Percentiles rank a stretch among this genome's conserved stretches.
phyloP scores from a whole-genome alignment of 345 rosid genomes.

The Arabidopsis arenosa region DNA sequence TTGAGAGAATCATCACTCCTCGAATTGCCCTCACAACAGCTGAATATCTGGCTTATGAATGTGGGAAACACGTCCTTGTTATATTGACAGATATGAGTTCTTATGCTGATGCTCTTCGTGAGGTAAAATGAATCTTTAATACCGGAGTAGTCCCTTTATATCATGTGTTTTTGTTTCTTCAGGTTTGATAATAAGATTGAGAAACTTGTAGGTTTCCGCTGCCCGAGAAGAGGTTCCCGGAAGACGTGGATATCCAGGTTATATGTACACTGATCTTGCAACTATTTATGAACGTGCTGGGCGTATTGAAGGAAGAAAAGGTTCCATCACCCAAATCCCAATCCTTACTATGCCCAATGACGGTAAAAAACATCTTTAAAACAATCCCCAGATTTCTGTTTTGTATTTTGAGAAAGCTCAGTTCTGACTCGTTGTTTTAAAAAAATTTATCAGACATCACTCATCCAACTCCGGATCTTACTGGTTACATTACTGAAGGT shows the following conservation, averaged over 20 bases:
- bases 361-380: conserved; percentile 47
- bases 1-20: conserved; percentile 96
- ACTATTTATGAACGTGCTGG: conserved; percentile 96
- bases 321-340: conserved; percentile 93
- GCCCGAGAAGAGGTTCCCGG: conserved; percentile 97
- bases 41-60: conserved; percentile 95
- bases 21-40: conserved; percentile 96
- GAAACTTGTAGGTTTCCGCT: conserved; percentile 76
- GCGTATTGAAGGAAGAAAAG: conserved; percentile 87
- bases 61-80: conserved; percentile 98
- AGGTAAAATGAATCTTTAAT: conserved; percentile 52
- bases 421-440: background rate
- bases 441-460: conserved; percentile 66
- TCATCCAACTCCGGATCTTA: conserved; percentile 96
- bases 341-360: conserved; percentile 97
- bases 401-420: background rate
- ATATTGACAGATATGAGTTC: conserved; percentile 98
- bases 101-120: conserved; percentile 98
- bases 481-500: conserved; percentile 82
- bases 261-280: conserved; percentile 97
- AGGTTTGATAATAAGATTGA: background rate
- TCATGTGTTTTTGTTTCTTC: background rate
- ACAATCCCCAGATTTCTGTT: background rate
- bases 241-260: conserved; percentile 97
- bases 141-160: background rate